A percentile compares a stretch with the other conserved stretches of the same genome.
These are phyloP conservation scores for Yamadazyma kanchanaburiensis DNA, from an alignment of 1,139 yeast species.

Conservation along the genomic window DNA sequence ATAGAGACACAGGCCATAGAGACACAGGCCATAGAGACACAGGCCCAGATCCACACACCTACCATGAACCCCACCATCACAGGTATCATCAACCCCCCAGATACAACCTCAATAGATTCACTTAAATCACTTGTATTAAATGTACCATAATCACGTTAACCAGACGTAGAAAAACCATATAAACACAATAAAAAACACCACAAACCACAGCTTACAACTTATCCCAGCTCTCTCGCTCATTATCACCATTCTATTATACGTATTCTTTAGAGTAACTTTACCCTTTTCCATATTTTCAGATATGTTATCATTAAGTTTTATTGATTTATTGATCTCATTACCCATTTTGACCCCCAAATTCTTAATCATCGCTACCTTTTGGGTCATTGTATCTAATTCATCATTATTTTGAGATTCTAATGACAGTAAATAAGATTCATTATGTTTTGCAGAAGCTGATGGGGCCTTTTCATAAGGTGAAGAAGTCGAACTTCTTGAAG, in stretches of 20 bases:
- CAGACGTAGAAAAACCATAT: conserved; percentile 82
- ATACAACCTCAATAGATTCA: too few relatives aligned
- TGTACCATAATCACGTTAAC: too few relatives aligned
- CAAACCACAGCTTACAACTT: conserved; percentile 75
- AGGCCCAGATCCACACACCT: too few relatives aligned
- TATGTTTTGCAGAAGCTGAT: conserved; percentile 38
- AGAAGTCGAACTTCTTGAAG: conserved; percentile 27
- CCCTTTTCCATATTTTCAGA: conserved; percentile 45
- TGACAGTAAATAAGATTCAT: conserved; percentile 60
- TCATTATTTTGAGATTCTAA: conserved; percentile 84
- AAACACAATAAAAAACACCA: conserved; percentile 58
- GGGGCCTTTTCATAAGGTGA: conserved; percentile 51
- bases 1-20: too few relatives aligned
- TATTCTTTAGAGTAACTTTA: conserved; percentile 52
- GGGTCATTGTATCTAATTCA: conserved; percentile 65
- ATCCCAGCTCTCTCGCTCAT: conserved; percentile 86
- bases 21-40: too few relatives aligned
- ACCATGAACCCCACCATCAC: too few relatives aligned
- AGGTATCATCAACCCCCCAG: too few relatives aligned
- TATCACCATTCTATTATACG: conserved; percentile 68
- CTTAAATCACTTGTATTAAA: too few relatives aligned
- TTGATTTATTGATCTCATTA: conserved; percentile 74
- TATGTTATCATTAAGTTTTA: conserved; percentile 56
- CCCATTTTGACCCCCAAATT: conserved; percentile 76
- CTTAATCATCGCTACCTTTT: conserved; percentile 69